Evolutionary conservation across 345 rosid species (phyloP), one percentile per base, ranked within the genome.

Genomic region (Salix suchowensis): DNA sequence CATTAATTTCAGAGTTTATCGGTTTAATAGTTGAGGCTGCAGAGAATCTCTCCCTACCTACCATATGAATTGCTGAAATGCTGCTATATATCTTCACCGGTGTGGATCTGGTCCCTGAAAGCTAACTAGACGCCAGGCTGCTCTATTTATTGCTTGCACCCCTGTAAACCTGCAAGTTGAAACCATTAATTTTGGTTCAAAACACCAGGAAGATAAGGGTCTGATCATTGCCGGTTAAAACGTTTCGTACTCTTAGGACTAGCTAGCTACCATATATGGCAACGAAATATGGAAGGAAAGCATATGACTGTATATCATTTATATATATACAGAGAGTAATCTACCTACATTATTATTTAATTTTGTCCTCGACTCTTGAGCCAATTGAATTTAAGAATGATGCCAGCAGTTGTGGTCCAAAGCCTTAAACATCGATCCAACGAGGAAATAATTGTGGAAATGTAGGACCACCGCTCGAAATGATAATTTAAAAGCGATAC

Each of bases 351-450:
- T 23, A 52, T 36, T 15, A 54, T 67, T 54, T 50, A 23, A 32
- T 67, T 8, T 75, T 11, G 12, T 67, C 11, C 44, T 26, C 9
- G 23, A 15, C 36, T 48, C n/a, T 65, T n/a, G 71, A 74, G 67
- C 15, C 64, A 74, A 50, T 19, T 36, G 5, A 12, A 67, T 40
- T 39, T 67, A 64, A 67, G 67, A 65, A 55, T 52, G 58, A 73
- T 55, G 76, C 40, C 67, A 30, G n/a, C 15, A 55, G 42, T 2
- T 7, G 72, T 78, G 81, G 81, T 78, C 80, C 80, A 52, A 70
- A 8, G 68, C 65, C 10, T 13, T n/a, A 26, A 64, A 34, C 26
- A 11, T 36, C 66, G 26, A 74, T 62, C 50, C 48, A 62, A 52
- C 55, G 72, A 70, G 62, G 68, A 44, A 21, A 64, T 62, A 36